Percentiles rank a stretch among this genome's conserved stretches.
Conservation (phyloP, 352 stramenopile species). For the Globisporangium solare region DNA sequence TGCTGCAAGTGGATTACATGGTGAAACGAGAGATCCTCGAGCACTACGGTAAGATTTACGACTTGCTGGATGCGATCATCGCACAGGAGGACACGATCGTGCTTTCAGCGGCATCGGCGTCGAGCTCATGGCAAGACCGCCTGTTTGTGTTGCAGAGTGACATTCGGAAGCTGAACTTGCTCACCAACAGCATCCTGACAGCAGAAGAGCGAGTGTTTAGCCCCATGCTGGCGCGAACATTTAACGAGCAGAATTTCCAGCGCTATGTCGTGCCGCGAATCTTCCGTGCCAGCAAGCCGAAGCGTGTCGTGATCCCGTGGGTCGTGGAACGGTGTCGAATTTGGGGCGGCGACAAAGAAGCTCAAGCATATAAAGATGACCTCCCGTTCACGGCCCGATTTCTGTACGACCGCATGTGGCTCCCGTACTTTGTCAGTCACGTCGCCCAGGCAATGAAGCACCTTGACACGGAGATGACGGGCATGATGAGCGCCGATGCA, state of each 20-base stretch:
- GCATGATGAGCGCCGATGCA: constrained; percentile 20
- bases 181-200: constrained; percentile 60
- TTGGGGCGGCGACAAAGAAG: constrained; percentile 57
- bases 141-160: constrained; percentile 54
- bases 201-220: constrained; percentile 64
- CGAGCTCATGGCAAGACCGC: constrained; percentile 36
- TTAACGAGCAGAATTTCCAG: constrained; percentile 69
- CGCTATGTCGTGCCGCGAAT: constrained; percentile 73
- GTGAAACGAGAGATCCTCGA: constrained; percentile 60
- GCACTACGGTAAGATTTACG: constrained; percentile 62
- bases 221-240: constrained; percentile 53
- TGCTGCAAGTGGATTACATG: constrained; percentile 53
- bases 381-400: constrained; percentile 71
- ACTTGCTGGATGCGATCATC: constrained; percentile 52
- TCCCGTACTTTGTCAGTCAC: constrained; percentile 64
- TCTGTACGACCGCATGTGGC: constrained; percentile 76
- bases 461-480: constrained; percentile 37
- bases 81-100: constrained; percentile 51
- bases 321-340: constrained; percentile 74
- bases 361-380: constrained; percentile 63
- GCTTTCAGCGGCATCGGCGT: constrained; percentile 39
- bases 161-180: constrained; percentile 67
- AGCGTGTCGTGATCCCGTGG: constrained; percentile 73
- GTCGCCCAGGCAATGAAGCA: constrained; percentile 72
- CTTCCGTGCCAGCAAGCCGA: constrained; percentile 56